phyloP scores from a whole-genome alignment of 306 rosid genomes.

The Hylodesmum podocarpum region DNA sequence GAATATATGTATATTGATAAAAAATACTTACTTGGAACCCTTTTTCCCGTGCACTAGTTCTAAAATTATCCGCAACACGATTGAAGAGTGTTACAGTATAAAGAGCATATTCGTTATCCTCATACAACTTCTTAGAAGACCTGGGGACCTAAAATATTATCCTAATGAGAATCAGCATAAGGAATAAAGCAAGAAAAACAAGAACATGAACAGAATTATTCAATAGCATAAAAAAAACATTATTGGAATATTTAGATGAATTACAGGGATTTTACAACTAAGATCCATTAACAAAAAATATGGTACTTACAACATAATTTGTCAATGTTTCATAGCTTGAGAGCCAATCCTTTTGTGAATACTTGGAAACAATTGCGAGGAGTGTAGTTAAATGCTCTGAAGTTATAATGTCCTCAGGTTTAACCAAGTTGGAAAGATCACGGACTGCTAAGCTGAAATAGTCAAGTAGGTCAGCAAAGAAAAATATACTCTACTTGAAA shows the following conservation, averaged over 20 bases:
- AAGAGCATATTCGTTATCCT: slow-evolving; percentile 94
- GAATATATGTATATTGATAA: slow-evolving; percentile 10
- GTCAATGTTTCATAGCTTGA: slow-evolving; percentile 89
- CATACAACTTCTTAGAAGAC: slow-evolving; percentile 80
- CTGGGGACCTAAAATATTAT: slow-evolving; percentile 79
- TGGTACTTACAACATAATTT: slow-evolving; percentile 66
- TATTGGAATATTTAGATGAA: slow-evolving; percentile 13
- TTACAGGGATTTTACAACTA: slow-evolving; percentile 9
- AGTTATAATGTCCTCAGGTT: slow-evolving; percentile 76
- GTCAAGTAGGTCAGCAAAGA: slow-evolving; percentile 28
- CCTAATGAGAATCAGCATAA: slow-evolving; percentile 29
- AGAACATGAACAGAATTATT: slow-evolving; percentile 5
- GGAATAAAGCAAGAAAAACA: not conserved
- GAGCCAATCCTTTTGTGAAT: slow-evolving; percentile 93
- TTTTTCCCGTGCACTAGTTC: slow-evolving; percentile 79
- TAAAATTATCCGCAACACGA: slow-evolving; percentile 88
- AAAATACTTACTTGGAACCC: slow-evolving; percentile 77
- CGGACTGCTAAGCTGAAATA: slow-evolving; percentile 88
- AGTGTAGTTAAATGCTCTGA: slow-evolving; percentile 85
- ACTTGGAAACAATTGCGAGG: slow-evolving; percentile 87
- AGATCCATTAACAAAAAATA: slow-evolving; percentile 27
- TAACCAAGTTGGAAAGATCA: slow-evolving; percentile 87
- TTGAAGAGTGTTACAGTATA: slow-evolving; percentile 81
- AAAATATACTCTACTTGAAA: slow-evolving; percentile 6
- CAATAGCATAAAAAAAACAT: slow-evolving; percentile 20